Conservation (phyloP, 108 stramenopile species). For the Discostella pseudostelligera region DNA sequence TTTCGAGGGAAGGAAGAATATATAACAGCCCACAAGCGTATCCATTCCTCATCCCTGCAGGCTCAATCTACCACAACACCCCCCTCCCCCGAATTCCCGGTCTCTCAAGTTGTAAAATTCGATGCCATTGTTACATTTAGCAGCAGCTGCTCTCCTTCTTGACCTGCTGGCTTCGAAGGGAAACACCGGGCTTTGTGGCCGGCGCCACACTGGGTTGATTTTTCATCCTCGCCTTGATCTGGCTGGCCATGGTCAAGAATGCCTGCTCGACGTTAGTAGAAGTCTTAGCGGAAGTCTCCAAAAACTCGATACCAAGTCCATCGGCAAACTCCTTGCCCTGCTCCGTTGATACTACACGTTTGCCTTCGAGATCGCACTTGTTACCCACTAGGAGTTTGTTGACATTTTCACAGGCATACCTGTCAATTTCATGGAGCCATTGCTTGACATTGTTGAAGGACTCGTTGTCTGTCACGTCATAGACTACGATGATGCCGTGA, state of each 20-base stretch:
- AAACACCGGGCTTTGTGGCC: constrained; percentile 72
- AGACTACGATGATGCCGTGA: constrained; percentile 98
- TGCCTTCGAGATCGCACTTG: constrained; percentile 96
- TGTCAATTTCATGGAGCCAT: constrained; percentile 99
- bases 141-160: constrained; percentile 82
- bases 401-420: constrained; percentile 97
- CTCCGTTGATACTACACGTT: constrained; percentile 94
- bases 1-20: neutral
- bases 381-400: constrained; percentile 99
- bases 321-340: constrained; percentile 99
- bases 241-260: constrained; percentile 98
- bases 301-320: constrained; percentile 94
- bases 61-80: neutral
- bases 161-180: constrained; percentile 75
- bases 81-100: neutral
- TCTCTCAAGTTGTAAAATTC: constrained; percentile 4
- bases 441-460: constrained; percentile 99
- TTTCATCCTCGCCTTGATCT: constrained; percentile 98
- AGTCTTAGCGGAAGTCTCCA: constrained; percentile 99
- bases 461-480: constrained; percentile 95
- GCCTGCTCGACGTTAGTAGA: constrained; percentile 98
- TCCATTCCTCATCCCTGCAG: neutral
- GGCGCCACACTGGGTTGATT: constrained; percentile 84
- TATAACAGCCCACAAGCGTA: neutral
- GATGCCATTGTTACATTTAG: constrained; percentile 46